These are phyloP conservation scores for Yamadazyma akitaensis DNA, from an alignment of 805 yeast genomes.

Conservation along the genomic window DNA sequence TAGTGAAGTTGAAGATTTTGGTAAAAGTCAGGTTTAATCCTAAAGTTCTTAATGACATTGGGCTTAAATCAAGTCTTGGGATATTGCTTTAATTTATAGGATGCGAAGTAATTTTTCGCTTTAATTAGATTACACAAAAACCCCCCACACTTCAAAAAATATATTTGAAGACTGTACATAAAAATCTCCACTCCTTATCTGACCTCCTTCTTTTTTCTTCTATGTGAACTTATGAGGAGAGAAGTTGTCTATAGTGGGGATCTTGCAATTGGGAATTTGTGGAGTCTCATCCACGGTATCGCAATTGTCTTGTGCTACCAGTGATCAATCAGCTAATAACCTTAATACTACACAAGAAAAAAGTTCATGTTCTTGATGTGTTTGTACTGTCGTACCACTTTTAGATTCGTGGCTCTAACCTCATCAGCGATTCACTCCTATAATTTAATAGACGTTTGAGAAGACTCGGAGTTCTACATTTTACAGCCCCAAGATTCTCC, in stretches of 20 bases:
- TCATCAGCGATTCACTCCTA: too few species aligned
- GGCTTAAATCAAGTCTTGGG: background rate
- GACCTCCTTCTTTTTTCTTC: background rate
- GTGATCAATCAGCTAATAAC: background rate
- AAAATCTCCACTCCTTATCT: slow-evolving; percentile 1
- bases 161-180: background rate
- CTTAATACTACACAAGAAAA: too few species aligned
- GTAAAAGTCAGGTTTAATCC: slow-evolving; percentile 36
- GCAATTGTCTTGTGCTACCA: background rate
- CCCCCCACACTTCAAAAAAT: background rate
- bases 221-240: background rate
- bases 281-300: background rate
- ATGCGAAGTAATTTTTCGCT: background rate
- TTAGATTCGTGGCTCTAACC: too few species aligned
- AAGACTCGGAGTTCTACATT: too few species aligned
- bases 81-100: slow-evolving; percentile 1
- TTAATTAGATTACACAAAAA: background rate
- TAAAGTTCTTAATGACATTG: slow-evolving; percentile 41
- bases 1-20: slow-evolving; percentile 35
- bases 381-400: too few species aligned
- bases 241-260: background rate
- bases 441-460: too few species aligned
- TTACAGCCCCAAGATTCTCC: background rate
- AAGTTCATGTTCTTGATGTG: too few species aligned
- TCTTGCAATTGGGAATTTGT: background rate